Evolutionary conservation across 1,139 yeast genomes (phyloP).

Genomic region (Candida buenavistaensis): DNA sequence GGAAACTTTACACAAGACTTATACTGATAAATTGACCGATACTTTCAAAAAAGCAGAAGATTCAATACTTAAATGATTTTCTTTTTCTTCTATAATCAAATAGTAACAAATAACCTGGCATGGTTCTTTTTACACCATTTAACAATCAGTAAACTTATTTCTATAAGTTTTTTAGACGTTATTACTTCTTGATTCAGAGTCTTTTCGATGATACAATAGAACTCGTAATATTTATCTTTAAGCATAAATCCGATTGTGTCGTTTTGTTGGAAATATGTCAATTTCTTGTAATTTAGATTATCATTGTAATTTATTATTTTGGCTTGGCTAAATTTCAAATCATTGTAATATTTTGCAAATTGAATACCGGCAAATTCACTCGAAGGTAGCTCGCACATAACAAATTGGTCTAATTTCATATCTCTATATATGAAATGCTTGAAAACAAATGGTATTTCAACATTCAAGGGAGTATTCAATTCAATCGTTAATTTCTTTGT

Average conservation of each 20-base stretch:
- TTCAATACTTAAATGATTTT: conserved; percentile 32
- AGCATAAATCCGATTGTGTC: conserved; percentile 40
- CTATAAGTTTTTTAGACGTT: conserved; percentile 32
- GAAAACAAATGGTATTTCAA: conserved; percentile 25
- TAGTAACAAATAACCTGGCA: conserved; percentile 30
- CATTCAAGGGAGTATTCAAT: conserved; percentile 17
- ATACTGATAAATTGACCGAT: conserved; percentile 56
- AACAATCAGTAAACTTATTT: conserved; percentile 32
- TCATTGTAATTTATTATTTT: conserved; percentile 11
- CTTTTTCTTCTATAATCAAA: conserved; percentile 15
- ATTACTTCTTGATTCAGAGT: conserved; percentile 18
- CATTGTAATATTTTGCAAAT: conserved; percentile 33
- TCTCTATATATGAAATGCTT: conserved; percentile 83
- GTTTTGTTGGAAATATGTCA: conserved; percentile 35
- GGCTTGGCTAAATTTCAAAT: conserved; percentile 29
- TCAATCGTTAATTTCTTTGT: conserved; percentile 40
- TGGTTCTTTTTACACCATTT: conserved; percentile 42
- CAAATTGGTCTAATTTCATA: conserved; percentile 45
- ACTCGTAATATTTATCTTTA: conserved; percentile 35
- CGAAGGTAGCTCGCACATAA: conserved; percentile 29
- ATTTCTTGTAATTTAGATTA: conserved; percentile 24
- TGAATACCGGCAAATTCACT: conserved; percentile 22
- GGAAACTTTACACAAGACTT: conserved; percentile 68
- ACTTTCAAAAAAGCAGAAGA: conserved; percentile 63
- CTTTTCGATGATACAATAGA: conserved; percentile 32